Evolutionary conservation across 305 asterid genomes (phyloP), one percentile per base, ranked within the genome.

Genomic region (Fraxinus baroniana): DNA sequence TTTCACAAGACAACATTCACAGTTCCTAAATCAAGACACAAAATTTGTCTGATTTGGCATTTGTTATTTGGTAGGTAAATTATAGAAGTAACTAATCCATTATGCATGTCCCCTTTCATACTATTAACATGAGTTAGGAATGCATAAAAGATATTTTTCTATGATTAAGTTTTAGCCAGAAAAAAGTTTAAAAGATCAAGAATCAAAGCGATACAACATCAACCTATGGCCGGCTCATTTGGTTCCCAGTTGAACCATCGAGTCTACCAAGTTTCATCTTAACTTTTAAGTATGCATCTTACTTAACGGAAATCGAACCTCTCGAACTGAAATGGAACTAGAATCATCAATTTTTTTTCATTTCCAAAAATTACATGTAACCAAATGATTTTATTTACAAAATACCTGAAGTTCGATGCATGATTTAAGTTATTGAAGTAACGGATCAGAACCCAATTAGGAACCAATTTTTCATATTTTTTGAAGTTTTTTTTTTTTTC

Each of bases 1-100:
- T 81, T 84, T 68, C 75, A 79, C 66, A 37, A 80, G 70, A 37
- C 88, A 83, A 70, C 10, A 80, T 71, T 32, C 22, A 71, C 10
- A 30, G 6, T 71, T 32, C 36, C 41, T 71, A 71, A 32, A 71
- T 32, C 44, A 71, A 71, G 44, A 71, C 24, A 71, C 6, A 71
- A 68, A 68, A 68, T 8, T 71, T 71, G 13, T 32, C 44, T 4
- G 76, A 71, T 71, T 71, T 71, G 41, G 15, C 26, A 68, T 68
- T 30, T 28, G 20, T 68, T 15, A 2, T 2, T 32, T 32, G 76
- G 76, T 71, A 71, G 76, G 76, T 71, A 33, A 71, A 71, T 71
- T 17, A 71, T 32, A 32, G 24, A 71, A 71, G 44, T 32, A 71
- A 71, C 76, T 70, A 32, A 32, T 71, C 26, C 76, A 71, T 71